These are phyloP conservation scores for Hypoxylon sp. DNA, from an alignment of 2,329 filamentous ascomycete species.

Conservation along the genomic window DNA sequence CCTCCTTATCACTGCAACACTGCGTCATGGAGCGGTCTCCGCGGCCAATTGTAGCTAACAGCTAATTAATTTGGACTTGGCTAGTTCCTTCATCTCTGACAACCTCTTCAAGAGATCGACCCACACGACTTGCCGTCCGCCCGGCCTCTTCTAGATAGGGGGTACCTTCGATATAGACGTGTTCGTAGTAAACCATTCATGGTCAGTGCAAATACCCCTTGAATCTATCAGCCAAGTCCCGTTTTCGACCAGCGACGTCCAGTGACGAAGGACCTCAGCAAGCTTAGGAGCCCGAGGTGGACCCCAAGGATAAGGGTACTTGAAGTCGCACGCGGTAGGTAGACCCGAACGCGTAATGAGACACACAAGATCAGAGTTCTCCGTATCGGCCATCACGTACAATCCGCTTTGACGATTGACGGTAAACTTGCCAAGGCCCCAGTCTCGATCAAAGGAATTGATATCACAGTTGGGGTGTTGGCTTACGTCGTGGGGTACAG, in stretches of 20 bases:
- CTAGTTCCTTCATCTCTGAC: too few species aligned
- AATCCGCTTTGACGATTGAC: constrained; percentile 21
- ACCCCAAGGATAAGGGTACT: constrained; percentile 16
- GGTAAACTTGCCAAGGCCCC: constrained; percentile 26
- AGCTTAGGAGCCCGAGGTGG: constrained; percentile 20
- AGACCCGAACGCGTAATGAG: constrained; percentile 22
- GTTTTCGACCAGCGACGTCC: constrained; percentile 27
- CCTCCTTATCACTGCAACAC: too few species aligned
- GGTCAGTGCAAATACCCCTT: constrained; percentile 28
- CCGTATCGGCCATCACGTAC: constrained; percentile 13
- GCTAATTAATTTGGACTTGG: too few species aligned
- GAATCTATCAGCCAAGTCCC: constrained; percentile 22
- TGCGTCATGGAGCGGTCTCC: too few species aligned
- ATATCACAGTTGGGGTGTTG: constrained; percentile 9
- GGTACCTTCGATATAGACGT: constrained; percentile 1
- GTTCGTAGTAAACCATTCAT: constrained; percentile 21
- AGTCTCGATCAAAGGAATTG: constrained; percentile 21
- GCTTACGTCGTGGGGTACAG: constrained; percentile 10
- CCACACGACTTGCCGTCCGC: too few species aligned
- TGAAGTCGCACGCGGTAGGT: constrained; percentile 23
- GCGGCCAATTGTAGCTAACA: too few species aligned
- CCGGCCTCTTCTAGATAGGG: neutral
- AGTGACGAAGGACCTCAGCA: constrained; percentile 22
- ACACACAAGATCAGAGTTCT: constrained; percentile 18
- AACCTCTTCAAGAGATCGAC: too few species aligned